Percentiles rank a stretch among this genome's conserved stretches.
Evolutionary conservation across 2,329 filamentous ascomycete genomes (phyloP).

Genomic region (Diaporthe capsici): DNA sequence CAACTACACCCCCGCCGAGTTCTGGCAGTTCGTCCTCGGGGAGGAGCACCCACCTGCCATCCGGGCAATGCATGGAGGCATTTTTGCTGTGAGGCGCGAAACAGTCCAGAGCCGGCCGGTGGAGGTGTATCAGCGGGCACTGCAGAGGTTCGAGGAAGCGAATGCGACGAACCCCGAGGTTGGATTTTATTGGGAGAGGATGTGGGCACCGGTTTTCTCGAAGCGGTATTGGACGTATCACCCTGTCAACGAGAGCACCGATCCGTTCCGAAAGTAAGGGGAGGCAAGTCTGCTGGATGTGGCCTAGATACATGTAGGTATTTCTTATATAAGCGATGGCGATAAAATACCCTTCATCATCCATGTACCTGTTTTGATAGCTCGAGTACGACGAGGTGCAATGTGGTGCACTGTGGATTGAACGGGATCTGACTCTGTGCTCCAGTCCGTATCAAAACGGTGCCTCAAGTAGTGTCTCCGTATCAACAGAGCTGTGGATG

Average conservation of each 20-base stretch:
- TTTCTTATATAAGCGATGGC: neutral
- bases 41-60: constrained; percentile 40
- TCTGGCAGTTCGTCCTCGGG: constrained; percentile 37
- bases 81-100: constrained; percentile 39
- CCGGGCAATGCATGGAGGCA: constrained; percentile 42
- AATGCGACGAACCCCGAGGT: constrained; percentile 41
- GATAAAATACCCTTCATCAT: neutral
- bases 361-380: neutral
- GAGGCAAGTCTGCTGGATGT: neutral
- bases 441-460: neutral
- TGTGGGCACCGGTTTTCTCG: constrained; percentile 43
- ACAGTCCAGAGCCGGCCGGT: constrained; percentile 37
- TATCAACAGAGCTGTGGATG: neutral
- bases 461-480: neutral
- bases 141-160: constrained; percentile 41
- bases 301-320: neutral
- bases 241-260: neutral
- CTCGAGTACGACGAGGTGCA: neutral
- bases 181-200: constrained; percentile 43
- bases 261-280: neutral
- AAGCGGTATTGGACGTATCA: constrained; percentile 35
- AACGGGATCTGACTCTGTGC: neutral
- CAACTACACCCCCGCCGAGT: constrained; percentile 40
- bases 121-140: constrained; percentile 22
- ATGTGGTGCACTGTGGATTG: neutral